phyloP scores from a whole-genome alignment of 2,329 filamentous ascomycete genomes.

The Stagonosporopsis rhizophila region DNA sequence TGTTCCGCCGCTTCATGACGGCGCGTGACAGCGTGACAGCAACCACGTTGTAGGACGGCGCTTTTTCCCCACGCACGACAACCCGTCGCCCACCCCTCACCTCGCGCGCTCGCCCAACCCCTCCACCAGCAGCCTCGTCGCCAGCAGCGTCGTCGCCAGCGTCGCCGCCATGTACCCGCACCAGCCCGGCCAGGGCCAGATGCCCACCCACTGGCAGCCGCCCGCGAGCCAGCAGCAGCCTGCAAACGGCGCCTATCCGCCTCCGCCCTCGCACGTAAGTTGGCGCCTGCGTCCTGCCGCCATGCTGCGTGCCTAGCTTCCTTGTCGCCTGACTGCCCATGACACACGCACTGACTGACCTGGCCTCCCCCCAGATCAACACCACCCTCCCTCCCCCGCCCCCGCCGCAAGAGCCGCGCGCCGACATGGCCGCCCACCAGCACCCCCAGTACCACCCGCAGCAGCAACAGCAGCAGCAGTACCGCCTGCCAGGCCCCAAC shows the following conservation, averaged over 20 bases:
- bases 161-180: conserved; percentile 43
- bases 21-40: conserved; percentile 41
- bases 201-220: conserved; percentile 49
- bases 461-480: no score
- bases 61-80: conserved; percentile 8
- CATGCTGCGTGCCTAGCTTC: no score
- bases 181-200: conserved; percentile 47
- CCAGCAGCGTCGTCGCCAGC: no score
- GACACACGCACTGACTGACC: no score
- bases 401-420: conserved; percentile 47
- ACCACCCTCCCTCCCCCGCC: conserved; percentile 41
- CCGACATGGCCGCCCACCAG: conserved; percentile 56
- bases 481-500: conserved; percentile 56
- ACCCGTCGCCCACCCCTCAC: neutral
- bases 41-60: conserved; percentile 34
- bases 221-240: conserved; percentile 42
- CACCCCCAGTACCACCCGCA: conserved; percentile 52
- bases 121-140: no score
- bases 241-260: conserved; percentile 46
- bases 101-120: neutral
- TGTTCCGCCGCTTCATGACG: conserved; percentile 36
- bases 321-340: no score
- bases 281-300: neutral
- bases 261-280: conserved; percentile 47
- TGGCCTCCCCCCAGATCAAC: conserved; percentile 35